phyloP scores from a whole-genome alignment of 2,329 filamentous ascomycete species.

The Diaporthe capsici region DNA sequence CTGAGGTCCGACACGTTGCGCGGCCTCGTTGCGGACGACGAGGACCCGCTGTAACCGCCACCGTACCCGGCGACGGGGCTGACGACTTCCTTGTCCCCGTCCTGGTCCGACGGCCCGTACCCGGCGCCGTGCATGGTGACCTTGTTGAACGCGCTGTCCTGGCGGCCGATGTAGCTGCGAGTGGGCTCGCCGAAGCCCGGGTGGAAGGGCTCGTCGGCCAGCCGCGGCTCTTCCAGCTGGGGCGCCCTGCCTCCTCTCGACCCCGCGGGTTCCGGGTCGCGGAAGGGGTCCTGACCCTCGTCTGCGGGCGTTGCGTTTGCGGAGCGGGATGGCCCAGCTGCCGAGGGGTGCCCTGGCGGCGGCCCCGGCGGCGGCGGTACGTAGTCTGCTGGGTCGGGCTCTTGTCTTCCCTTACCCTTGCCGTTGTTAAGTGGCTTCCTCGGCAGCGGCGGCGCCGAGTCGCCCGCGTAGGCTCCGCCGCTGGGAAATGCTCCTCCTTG shows the following conservation, averaged over 20 bases:
- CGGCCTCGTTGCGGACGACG: constrained; percentile 11
- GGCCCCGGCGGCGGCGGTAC: constrained; percentile 36
- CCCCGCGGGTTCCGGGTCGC: constrained; percentile 45
- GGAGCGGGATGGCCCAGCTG: constrained; percentile 21
- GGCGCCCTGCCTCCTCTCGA: constrained; percentile 28
- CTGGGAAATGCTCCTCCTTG: constrained; percentile 11
- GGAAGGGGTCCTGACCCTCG: constrained; percentile 46
- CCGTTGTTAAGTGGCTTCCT: constrained; percentile 38
- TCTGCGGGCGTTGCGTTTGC: constrained; percentile 39
- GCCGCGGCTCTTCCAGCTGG: constrained; percentile 52
- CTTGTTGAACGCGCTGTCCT: constrained; percentile 59
- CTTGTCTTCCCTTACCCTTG: constrained; percentile 49
- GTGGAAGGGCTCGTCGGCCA: constrained; percentile 56
- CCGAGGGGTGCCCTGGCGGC: constrained; percentile 20
- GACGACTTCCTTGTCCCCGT: constrained; percentile 13
- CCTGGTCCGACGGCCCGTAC: constrained; percentile 22
- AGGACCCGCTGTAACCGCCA: neutral
- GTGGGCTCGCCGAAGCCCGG: constrained; percentile 52
- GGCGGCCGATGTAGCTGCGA: constrained; percentile 54
- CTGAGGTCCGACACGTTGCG: constrained; percentile 34
- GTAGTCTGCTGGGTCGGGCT: constrained; percentile 32
- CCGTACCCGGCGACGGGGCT: neutral
- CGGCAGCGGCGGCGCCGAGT: constrained; percentile 33
- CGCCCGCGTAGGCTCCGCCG: constrained; percentile 9
- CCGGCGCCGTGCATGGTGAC: constrained; percentile 58